These are phyloP conservation scores for Babesia caballi DNA, from an alignment of 169 alveolate species.

Conservation along the genomic window DNA sequence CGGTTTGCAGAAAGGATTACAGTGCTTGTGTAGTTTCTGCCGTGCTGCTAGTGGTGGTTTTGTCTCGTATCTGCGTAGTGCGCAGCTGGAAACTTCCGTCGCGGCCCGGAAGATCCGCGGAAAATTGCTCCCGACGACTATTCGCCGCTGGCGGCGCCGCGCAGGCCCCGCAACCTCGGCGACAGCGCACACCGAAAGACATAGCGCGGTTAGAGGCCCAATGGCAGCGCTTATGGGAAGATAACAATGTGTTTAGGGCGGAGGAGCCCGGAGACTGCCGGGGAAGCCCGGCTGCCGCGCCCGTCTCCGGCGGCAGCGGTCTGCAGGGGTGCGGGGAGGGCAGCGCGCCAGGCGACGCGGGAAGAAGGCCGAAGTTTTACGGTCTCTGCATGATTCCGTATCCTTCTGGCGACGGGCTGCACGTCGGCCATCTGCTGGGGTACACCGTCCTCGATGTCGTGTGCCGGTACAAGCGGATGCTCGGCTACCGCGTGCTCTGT, in stretches of 20 bases:
- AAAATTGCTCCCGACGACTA: neutral
- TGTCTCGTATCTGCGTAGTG: neutral
- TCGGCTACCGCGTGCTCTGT: slow-evolving; percentile 81
- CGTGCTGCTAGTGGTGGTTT: neutral
- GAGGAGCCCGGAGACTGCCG: neutral
- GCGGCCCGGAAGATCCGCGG: slow-evolving; percentile 9
- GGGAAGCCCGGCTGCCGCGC: neutral
- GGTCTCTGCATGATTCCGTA: slow-evolving; percentile 88
- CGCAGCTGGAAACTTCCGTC: slow-evolving; percentile 31
- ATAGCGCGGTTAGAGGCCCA: neutral
- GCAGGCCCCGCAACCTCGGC: slow-evolving; percentile 4
- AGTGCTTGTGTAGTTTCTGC: neutral
- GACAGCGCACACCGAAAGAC: neutral
- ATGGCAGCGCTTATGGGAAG: slow-evolving; percentile 62
- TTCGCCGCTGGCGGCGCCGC: slow-evolving; percentile 6
- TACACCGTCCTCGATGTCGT: slow-evolving; percentile 86
- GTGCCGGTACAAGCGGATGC: slow-evolving; percentile 83
- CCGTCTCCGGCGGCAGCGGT: no score
- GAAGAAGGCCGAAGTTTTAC: slow-evolving; percentile 71
- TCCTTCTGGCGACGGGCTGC: slow-evolving; percentile 89
- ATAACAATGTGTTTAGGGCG: slow-evolving; percentile 4
- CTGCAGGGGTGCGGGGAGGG: neutral
- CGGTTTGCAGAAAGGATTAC: neutral
- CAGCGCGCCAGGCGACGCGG: neutral
- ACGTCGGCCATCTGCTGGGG: slow-evolving; percentile 90